Conservation (phyloP, 306 rosid species). For the Sphenostylis stenocarpa region DNA sequence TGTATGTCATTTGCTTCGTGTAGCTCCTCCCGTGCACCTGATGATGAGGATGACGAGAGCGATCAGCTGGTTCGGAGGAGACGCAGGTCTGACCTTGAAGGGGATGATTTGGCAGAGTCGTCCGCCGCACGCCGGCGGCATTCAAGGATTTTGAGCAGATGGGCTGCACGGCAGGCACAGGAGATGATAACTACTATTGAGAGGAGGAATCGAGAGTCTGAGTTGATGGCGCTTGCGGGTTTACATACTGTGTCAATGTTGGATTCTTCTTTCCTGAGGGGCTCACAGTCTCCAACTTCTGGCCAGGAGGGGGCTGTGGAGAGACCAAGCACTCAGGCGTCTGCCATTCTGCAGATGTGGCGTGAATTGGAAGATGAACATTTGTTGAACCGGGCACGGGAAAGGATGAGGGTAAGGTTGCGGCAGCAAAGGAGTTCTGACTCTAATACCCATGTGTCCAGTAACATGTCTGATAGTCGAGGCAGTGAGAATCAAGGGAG, state of each 20-base stretch:
- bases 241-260: constrained; percentile 95
- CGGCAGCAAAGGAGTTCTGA: constrained; percentile 75
- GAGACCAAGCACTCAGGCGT: constrained; percentile 92
- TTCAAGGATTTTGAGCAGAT: constrained; percentile 83
- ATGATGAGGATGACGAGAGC: constrained; percentile 82
- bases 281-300: constrained; percentile 87
- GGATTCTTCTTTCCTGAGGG: constrained; percentile 93
- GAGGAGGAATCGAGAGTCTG: constrained; percentile 95
- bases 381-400: constrained; percentile 78
- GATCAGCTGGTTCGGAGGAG: constrained; percentile 94
- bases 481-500: constrained; percentile 87
- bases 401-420: constrained; percentile 87
- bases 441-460: constrained; percentile 67
- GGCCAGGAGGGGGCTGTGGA: constrained; percentile 87
- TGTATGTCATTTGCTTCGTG: constrained; percentile 96
- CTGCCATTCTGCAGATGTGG: constrained; percentile 96
- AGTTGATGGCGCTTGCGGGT: constrained; percentile 95
- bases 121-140: constrained; percentile 87
- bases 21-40: constrained; percentile 74
- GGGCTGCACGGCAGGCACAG: constrained; percentile 99
- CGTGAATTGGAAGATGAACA: constrained; percentile 98
- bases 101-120: constrained; percentile 91
- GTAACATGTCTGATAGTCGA: constrained; percentile 71
- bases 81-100: constrained; percentile 91
- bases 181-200: constrained; percentile 99